Evolutionary conservation across 192 early-diverging fungal genomes (phyloP), one percentile per base, ranked within the genome.

Genomic region (Gaertneriomyces semiglobifer): DNA sequence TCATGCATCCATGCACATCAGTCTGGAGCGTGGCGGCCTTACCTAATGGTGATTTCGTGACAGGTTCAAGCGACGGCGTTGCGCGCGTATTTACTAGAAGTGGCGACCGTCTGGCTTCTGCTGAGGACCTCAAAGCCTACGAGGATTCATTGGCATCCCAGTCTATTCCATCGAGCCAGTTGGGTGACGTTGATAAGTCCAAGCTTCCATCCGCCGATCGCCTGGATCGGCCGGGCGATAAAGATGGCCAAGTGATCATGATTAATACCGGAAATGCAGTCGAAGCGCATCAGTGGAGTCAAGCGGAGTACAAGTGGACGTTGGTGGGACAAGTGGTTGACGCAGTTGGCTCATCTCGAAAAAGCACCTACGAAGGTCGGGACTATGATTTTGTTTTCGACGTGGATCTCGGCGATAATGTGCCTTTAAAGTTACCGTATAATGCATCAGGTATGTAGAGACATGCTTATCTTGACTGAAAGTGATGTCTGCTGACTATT

Each of bases 351-450:
- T 78, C 78, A 7, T 69, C 80, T 7, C 73, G 86, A 20, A 98
- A 95, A 71, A 88, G 93, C 68, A 65, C 89, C 33, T 92, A 87
- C 70, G 79, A 86, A 5, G 94, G 95, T 39, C 79, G 82, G 48
- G 94, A 98, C 65, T 99, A 99, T 72, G 97, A 99, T 77, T 95
- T 91, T 73, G 91, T 99, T 39, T 99, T 99, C 81, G 94, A 96
- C 69, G 91, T 99, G 19, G 96, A 98, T 66, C 86, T 98, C 42
- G 87, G 88, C 39, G 91, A 89, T 39, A 92, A 89, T 7, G 76
- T 71, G 1, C 84, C 88, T 12, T 74, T 98, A 6, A 96, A 98
- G 71, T 81, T 99, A 10, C 98, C 96, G 38, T 99, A 89, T 75
- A 98, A 99, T 76, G 80, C 81, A 0, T 80, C 85, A 0, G 83